Evolutionary conservation across 2,329 filamentous ascomycete species (phyloP).

Genomic region (Epichloe amarillans): DNA sequence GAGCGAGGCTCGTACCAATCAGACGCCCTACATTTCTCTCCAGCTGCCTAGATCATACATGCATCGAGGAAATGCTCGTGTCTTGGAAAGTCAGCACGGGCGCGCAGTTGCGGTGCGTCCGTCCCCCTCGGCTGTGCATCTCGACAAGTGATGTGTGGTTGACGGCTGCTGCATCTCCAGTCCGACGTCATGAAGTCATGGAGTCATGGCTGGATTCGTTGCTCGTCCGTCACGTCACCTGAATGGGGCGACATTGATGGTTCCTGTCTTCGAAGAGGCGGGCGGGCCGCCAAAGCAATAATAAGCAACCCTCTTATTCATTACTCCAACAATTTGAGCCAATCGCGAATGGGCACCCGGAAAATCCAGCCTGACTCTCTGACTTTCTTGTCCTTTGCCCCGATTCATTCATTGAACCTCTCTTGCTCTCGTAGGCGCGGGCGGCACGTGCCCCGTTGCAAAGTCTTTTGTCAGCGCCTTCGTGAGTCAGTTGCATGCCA

Average conservation of each 20-base stretch:
- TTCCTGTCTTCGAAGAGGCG: no score
- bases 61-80: not conserved
- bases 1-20: not conserved
- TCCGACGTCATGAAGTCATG: not conserved
- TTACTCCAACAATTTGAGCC: no score
- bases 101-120: not conserved
- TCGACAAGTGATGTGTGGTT: not conserved
- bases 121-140: not conserved
- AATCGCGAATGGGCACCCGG: no score
- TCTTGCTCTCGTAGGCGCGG: no score
- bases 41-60: not conserved
- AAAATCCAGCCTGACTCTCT: no score
- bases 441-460: no score
- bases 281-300: no score
- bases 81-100: not conserved
- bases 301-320: no score
- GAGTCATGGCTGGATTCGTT: not conserved
- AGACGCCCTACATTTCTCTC: not conserved
- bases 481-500: not conserved
- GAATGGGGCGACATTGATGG: no score
- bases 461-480: not conserved
- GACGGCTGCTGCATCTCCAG: not conserved
- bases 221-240: no score
- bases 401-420: no score
- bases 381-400: no score